These are phyloP conservation scores for Flaveria linearis DNA, from an alignment of 129 eudicot genomes.

Conservation along the genomic window DNA sequence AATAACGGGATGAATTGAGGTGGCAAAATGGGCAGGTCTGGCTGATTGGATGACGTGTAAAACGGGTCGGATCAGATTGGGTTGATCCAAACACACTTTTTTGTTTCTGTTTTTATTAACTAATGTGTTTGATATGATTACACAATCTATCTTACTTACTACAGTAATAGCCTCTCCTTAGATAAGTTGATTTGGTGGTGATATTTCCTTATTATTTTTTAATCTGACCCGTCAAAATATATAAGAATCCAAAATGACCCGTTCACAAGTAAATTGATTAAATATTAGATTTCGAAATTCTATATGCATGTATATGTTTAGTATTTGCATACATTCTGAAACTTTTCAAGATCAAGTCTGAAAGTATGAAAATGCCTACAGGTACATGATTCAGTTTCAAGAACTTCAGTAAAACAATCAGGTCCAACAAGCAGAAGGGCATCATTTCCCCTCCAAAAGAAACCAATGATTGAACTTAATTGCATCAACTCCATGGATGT, in stretches of 20 bases:
- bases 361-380: constrained; percentile 21
- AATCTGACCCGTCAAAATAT: no score
- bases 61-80: neutral
- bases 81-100: neutral
- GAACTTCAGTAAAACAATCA: constrained; percentile 48
- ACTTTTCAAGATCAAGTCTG: constrained; percentile 5
- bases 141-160: no score
- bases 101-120: no score
- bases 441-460: constrained; percentile 65
- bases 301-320: neutral
- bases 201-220: neutral
- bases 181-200: no score
- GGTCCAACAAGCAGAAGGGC: constrained; percentile 66
- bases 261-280: no score
- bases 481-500: constrained; percentile 70
- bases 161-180: no score
- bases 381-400: constrained; percentile 55
- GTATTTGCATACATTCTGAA: neutral
- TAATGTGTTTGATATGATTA: no score
- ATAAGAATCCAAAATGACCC: no score
- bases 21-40: constrained; percentile 10
- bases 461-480: constrained; percentile 36
- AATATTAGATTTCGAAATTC: no score
- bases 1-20: neutral
- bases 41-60: neutral